These are phyloP conservation scores for Phytophthora brassicae DNA, from an alignment of 352 stramenopile genomes.

Conservation along the genomic window DNA sequence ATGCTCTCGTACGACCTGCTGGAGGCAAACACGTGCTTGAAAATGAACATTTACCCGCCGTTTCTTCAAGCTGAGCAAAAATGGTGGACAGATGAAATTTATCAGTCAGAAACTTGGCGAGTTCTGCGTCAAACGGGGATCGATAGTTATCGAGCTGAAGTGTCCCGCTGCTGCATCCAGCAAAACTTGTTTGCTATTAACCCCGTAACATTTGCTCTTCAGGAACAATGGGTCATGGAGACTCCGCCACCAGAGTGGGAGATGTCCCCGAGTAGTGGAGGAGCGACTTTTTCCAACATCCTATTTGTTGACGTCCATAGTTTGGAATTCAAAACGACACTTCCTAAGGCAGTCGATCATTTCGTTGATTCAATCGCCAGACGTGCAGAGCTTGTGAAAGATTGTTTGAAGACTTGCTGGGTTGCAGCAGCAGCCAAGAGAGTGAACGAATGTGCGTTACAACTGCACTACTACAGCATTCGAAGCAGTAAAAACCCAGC, in stretches of 20 bases:
- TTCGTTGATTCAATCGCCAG: slow-evolving; percentile 86
- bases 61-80: slow-evolving; percentile 82
- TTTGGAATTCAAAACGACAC: slow-evolving; percentile 53
- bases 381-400: slow-evolving; percentile 81
- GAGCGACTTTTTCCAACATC: slow-evolving; percentile 62
- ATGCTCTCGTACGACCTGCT: slow-evolving; percentile 91
- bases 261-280: slow-evolving; percentile 38
- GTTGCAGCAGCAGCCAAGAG: slow-evolving; percentile 65
- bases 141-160: slow-evolving; percentile 42
- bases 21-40: slow-evolving; percentile 62
- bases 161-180: slow-evolving; percentile 43
- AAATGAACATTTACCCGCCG: slow-evolving; percentile 82
- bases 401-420: slow-evolving; percentile 86
- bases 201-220: slow-evolving; percentile 81
- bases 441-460: slow-evolving; percentile 65
- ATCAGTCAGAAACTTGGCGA: slow-evolving; percentile 74
- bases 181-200: slow-evolving; percentile 75
- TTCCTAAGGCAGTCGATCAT: slow-evolving; percentile 81
- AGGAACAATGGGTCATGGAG: slow-evolving; percentile 88
- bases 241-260: slow-evolving; percentile 73
- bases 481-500: slow-evolving; percentile 15
- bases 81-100: slow-evolving; percentile 84
- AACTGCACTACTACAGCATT: slow-evolving; percentile 34
- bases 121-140: slow-evolving; percentile 84
- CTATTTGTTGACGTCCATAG: slow-evolving; percentile 84